Evolutionary conservation across 2,329 filamentous ascomycete genomes (phyloP).

Genomic region (Calonectria hongkongensis): DNA sequence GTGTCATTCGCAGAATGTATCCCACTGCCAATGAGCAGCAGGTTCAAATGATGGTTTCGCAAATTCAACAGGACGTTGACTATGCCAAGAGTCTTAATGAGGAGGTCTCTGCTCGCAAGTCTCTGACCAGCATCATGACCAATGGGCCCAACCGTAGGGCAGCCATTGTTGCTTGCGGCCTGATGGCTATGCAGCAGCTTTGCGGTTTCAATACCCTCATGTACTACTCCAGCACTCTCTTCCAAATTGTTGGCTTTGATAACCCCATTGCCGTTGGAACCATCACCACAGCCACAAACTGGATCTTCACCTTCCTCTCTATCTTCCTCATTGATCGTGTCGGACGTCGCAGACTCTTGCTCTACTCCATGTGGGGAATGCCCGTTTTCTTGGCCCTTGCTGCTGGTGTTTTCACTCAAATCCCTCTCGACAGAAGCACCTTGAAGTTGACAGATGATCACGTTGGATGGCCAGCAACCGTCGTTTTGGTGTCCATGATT

Average conservation of each 20-base stretch:
- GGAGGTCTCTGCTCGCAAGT: slow-evolving; percentile 43
- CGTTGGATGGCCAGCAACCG: slow-evolving; percentile 42
- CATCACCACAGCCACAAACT: slow-evolving; percentile 52
- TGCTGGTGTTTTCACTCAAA: slow-evolving; percentile 39
- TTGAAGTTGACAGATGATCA: slow-evolving; percentile 39
- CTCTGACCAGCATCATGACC: slow-evolving; percentile 56
- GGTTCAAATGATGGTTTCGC: slow-evolving; percentile 53
- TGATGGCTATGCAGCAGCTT: slow-evolving; percentile 64
- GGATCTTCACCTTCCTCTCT: slow-evolving; percentile 45
- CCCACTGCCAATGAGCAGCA: slow-evolving; percentile 49
- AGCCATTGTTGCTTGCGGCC: slow-evolving; percentile 63
- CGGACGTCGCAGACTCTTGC: slow-evolving; percentile 42
- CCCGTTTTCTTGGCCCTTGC: slow-evolving; percentile 43
- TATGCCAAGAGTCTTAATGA: slow-evolving; percentile 44
- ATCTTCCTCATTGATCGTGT: slow-evolving; percentile 47
- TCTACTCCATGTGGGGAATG: slow-evolving; percentile 49
- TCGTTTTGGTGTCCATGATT: slow-evolving; percentile 47
- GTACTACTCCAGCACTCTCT: slow-evolving; percentile 50
- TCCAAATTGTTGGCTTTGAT: slow-evolving; percentile 52
- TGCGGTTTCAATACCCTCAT: slow-evolving; percentile 52
- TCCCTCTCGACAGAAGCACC: slow-evolving; percentile 41
- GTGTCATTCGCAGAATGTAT: slow-evolving; percentile 45
- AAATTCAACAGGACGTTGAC: slow-evolving; percentile 40
- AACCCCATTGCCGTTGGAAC: slow-evolving; percentile 66
- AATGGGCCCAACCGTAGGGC: slow-evolving; percentile 62